Percentiles rank a stretch among this genome's conserved stretches.
Conservation (phyloP, 2,329 filamentous ascomycete genomes). For the Albifimbria verrucaria region DNA sequence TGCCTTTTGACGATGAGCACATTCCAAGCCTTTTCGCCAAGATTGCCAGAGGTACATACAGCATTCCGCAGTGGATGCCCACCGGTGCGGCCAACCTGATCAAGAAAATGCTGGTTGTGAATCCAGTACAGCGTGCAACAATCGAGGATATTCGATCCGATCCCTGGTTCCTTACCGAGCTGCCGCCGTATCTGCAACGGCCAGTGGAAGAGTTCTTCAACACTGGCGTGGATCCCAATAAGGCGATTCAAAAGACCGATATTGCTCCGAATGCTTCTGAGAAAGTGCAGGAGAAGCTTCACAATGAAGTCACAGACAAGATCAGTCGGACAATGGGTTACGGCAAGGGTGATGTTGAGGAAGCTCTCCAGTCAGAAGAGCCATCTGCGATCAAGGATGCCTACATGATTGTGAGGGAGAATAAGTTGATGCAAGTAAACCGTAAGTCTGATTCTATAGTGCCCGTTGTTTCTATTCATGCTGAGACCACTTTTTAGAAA, state of each 20-base stretch:
- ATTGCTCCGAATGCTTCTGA: slow-evolving; percentile 76
- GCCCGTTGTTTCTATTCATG: slow-evolving; percentile 18
- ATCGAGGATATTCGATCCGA: slow-evolving; percentile 92
- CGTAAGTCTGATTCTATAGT: slow-evolving; percentile 56
- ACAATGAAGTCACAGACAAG: slow-evolving; percentile 90
- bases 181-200: slow-evolving; percentile 82
- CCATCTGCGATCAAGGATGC: slow-evolving; percentile 98
- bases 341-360: slow-evolving; percentile 89
- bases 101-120: slow-evolving; percentile 90
- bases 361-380: slow-evolving; percentile 86
- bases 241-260: slow-evolving; percentile 78
- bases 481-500: slow-evolving; percentile 26
- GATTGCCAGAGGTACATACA: slow-evolving; percentile 91
- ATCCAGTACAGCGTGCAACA: slow-evolving; percentile 89
- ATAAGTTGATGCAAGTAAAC: slow-evolving; percentile 93
- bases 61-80: slow-evolving; percentile 87
- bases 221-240: slow-evolving; percentile 90
- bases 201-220: slow-evolving; percentile 90
- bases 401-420: slow-evolving; percentile 96
- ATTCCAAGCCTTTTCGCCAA: slow-evolving; percentile 97
- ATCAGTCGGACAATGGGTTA: slow-evolving; percentile 98
- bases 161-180: slow-evolving; percentile 86
- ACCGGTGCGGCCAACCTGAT: slow-evolving; percentile 79
- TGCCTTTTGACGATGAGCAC: slow-evolving; percentile 98
- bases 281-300: slow-evolving; percentile 82